phyloP scores from a whole-genome alignment of 2,329 filamentous ascomycete genomes.

The Aureobasidium mangrovei region DNA sequence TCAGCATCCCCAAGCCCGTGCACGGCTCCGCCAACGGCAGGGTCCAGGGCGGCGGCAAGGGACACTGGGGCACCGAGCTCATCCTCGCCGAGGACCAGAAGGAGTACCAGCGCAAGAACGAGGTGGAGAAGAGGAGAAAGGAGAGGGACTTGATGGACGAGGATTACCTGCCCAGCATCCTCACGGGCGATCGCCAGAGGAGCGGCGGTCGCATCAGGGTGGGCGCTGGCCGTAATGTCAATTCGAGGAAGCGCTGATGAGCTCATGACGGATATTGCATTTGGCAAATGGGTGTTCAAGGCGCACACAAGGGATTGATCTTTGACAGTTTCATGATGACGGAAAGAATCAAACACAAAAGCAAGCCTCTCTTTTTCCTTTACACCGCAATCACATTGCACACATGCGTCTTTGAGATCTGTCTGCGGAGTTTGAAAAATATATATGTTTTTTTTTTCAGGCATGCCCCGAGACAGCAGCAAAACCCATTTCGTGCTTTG shows the following conservation, averaged over 20 bases:
- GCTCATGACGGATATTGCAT: too few species aligned
- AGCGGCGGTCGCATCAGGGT: constrained; percentile 58
- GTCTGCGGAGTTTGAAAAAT: too few species aligned
- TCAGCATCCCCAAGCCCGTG: constrained; percentile 83
- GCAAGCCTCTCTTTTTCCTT: too few species aligned
- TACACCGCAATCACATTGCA: too few species aligned
- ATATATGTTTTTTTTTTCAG: too few species aligned
- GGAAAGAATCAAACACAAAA: too few species aligned
- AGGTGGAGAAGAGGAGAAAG: constrained; percentile 54
- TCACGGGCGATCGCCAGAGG: constrained; percentile 67
- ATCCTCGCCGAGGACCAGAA: constrained; percentile 94
- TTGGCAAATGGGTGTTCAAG: too few species aligned
- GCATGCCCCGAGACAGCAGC: too few species aligned
- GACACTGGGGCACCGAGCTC: constrained; percentile 75
- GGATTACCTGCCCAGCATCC: constrained; percentile 76
- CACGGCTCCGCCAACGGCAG: constrained; percentile 75
- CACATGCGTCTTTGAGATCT: too few species aligned
- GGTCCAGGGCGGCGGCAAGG: constrained; percentile 63
- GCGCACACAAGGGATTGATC: too few species aligned
- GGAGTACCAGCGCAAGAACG: constrained; percentile 63
- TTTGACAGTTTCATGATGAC: too few species aligned
- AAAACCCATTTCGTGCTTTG: too few species aligned
- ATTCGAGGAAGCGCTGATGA: constrained; percentile 54
- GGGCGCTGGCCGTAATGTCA: constrained; percentile 79
- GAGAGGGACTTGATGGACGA: constrained; percentile 88